Percentiles rank a stretch among this genome's conserved stretches.
Evolutionary conservation across 2,329 filamentous ascomycete genomes (phyloP).

Genomic region (Fusarium dimerum): DNA sequence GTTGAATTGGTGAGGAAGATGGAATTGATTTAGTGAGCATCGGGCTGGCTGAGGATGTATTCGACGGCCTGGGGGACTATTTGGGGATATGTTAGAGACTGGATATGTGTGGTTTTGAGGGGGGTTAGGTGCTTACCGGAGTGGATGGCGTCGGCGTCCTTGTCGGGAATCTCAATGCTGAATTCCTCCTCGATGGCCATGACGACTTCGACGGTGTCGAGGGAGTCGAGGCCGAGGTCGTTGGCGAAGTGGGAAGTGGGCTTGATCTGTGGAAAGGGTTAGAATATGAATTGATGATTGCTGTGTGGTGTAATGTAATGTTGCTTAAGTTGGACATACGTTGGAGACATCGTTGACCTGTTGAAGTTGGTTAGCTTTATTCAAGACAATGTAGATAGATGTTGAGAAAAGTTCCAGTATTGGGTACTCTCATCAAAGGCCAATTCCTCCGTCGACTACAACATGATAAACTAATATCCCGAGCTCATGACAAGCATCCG

Average conservation of each 20-base stretch:
- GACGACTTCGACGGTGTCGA: constrained; percentile 98
- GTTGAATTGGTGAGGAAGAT: constrained; percentile 17
- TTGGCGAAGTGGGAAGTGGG: constrained; percentile 88
- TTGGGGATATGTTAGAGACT: constrained; percentile 5
- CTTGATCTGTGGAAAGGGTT: constrained; percentile 65
- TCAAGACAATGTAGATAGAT: background rate
- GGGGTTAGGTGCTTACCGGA: constrained; percentile 68
- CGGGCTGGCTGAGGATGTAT: constrained; percentile 91
- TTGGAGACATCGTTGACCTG: constrained; percentile 69
- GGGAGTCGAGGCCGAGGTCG: constrained; percentile 93
- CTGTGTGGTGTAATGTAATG: background rate
- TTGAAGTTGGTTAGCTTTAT: constrained; percentile 30
- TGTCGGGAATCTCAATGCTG: constrained; percentile 96
- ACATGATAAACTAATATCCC: background rate
- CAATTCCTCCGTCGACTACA: background rate
- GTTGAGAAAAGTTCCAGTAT: background rate
- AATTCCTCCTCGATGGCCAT: constrained; percentile 98
- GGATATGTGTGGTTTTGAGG: background rate
- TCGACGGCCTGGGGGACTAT: constrained; percentile 90
- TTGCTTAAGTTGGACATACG: constrained; percentile 44
- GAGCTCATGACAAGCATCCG: background rate
- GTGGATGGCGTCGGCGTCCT: constrained; percentile 92
- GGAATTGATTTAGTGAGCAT: constrained; percentile 64
- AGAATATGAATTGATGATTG: constrained; percentile 3
- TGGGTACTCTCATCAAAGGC: background rate